phyloP scores from a whole-genome alignment of 2,329 filamentous ascomycete genomes.

The Trichoderma brevicompactum region DNA sequence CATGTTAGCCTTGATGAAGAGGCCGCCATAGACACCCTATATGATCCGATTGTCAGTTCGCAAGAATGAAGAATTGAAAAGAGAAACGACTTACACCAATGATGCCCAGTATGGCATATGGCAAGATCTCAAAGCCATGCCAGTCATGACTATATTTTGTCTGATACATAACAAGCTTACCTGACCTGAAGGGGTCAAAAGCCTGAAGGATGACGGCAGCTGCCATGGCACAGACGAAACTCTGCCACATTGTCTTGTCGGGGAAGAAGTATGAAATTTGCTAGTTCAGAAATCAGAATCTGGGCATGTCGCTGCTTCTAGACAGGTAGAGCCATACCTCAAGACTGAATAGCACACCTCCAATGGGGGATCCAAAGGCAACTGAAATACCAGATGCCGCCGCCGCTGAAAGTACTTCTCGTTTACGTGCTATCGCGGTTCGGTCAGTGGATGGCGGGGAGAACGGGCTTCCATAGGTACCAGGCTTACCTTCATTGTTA shows the following conservation, averaged over 20 bases:
- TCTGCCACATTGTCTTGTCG: conserved; percentile 99
- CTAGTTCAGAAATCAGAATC: conserved; percentile 43
- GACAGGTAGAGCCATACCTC: conserved; percentile 58
- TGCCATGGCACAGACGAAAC: conserved; percentile 99
- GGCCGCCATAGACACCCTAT: conserved; percentile 87
- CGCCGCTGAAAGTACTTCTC: conserved; percentile 89
- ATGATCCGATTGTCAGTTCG: not conserved
- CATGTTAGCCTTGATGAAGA: conserved; percentile 97
- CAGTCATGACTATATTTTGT: conserved; percentile 90
- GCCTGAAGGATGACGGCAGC: conserved; percentile 91
- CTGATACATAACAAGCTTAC: conserved; percentile 94
- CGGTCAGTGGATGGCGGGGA: not conserved
- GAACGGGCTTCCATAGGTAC: not conserved
- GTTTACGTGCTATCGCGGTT: conserved; percentile 71
- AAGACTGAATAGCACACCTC: conserved; percentile 93
- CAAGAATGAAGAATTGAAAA: not conserved
- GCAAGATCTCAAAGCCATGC: conserved; percentile 92
- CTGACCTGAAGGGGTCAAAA: conserved; percentile 91
- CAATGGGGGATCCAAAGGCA: conserved; percentile 91
- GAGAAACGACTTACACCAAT: conserved; percentile 61
- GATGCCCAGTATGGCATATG: conserved; percentile 84
- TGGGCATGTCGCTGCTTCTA: not conserved
- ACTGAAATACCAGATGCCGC: conserved; percentile 92
- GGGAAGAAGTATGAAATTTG: conserved; percentile 97
- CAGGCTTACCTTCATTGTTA: conserved; percentile 74